phyloP scores from a whole-genome alignment of 2,329 filamentous ascomycete genomes.

The Fusarium camptoceras region DNA sequence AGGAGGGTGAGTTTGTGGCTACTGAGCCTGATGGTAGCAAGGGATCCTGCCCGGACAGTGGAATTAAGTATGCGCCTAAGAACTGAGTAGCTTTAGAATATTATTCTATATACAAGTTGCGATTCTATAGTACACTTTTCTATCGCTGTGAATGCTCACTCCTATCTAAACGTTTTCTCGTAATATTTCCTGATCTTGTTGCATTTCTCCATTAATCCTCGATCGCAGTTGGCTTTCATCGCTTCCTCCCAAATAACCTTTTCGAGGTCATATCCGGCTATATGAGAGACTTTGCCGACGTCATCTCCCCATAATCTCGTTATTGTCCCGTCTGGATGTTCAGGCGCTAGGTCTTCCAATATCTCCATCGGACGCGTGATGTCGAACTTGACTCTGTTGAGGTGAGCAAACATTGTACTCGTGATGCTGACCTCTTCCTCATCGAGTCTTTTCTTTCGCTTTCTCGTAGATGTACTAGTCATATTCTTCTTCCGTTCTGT shows the following conservation, averaged over 20 bases:
- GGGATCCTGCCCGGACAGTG: constrained; percentile 64
- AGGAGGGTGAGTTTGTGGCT: constrained; percentile 70
- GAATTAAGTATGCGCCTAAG: constrained; percentile 49
- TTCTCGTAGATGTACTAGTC: background rate
- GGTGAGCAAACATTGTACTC: constrained; percentile 41
- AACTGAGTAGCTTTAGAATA: background rate
- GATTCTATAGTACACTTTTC: background rate
- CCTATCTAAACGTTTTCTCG: constrained; percentile 31
- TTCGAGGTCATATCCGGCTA: constrained; percentile 42
- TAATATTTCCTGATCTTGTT: constrained; percentile 42
- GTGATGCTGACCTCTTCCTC: constrained; percentile 14
- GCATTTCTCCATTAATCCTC: constrained; percentile 36
- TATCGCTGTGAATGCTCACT: background rate
- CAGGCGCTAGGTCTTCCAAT: constrained; percentile 15
- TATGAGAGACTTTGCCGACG: constrained; percentile 14
- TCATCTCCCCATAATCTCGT: constrained; percentile 39
- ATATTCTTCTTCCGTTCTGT: background rate
- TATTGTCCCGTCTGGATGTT: constrained; percentile 14
- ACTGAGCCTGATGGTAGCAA: constrained; percentile 66
- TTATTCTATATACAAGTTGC: background rate
- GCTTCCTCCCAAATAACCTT: constrained; percentile 43
- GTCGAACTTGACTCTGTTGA: constrained; percentile 45
- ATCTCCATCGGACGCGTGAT: constrained; percentile 21
- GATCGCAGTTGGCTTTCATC: constrained; percentile 37
- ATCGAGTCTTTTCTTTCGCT: background rate